phyloP scores from a whole-genome alignment of 1,139 yeast genomes.

The Geotrichum europaeum region DNA sequence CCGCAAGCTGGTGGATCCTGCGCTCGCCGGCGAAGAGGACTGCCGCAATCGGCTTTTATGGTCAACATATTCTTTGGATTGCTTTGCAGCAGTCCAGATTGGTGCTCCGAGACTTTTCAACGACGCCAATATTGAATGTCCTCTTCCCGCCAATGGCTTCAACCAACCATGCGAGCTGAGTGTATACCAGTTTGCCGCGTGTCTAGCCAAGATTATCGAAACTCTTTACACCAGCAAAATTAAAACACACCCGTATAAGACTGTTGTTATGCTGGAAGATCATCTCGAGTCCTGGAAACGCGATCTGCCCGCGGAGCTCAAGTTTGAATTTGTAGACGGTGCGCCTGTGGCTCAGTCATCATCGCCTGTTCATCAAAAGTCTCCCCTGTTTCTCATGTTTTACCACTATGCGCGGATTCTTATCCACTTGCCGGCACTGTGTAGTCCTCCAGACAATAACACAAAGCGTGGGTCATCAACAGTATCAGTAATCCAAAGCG shows the following conservation, averaged over 20 bases:
- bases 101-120: conserved; percentile 78
- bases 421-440: conserved; percentile 70
- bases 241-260: conserved; percentile 43
- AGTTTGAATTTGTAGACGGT: conserved; percentile 64
- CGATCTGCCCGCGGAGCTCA: conserved; percentile 55
- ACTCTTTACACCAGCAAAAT: conserved; percentile 38
- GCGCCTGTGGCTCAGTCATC: conserved; percentile 38
- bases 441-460: conserved; percentile 34
- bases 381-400: conserved; percentile 53
- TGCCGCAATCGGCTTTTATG: conserved; percentile 77
- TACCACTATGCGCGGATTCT: conserved; percentile 76
- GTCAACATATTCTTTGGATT: conserved; percentile 74
- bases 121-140: conserved; percentile 80
- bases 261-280: conserved; percentile 48
- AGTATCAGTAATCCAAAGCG: conserved; percentile 68
- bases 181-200: conserved; percentile 59
- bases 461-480: conserved; percentile 48
- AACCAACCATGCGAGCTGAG: conserved; percentile 33
- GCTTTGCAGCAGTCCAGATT: conserved; percentile 62
- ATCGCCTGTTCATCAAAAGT: conserved; percentile 43
- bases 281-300: conserved; percentile 73
- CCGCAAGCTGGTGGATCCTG: conserved; percentile 81
- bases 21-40: conserved; percentile 66
- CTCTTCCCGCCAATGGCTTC: conserved; percentile 65
- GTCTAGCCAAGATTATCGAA: conserved; percentile 68